Conservation (phyloP, 352 stramenopile species). For the Pythium diclinum region DNA sequence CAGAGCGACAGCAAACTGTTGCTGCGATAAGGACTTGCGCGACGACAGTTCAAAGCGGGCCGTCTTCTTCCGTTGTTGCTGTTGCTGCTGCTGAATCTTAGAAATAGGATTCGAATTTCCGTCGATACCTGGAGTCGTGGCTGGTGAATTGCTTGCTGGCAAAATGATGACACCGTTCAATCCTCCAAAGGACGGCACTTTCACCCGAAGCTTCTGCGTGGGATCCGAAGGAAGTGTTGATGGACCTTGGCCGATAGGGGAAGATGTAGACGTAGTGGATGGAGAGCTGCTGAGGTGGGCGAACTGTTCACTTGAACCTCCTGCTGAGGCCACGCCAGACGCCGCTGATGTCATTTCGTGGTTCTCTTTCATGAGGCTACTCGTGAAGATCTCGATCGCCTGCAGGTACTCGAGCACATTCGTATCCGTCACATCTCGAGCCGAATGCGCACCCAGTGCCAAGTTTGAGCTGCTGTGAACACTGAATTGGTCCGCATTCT, state of each 20-base stretch:
- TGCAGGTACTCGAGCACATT: conserved; percentile 80
- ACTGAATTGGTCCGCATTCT: conserved; percentile 37
- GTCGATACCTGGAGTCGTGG: conserved; percentile 9
- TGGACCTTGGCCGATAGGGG: conserved; percentile 47
- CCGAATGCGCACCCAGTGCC: conserved; percentile 30
- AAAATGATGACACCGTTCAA: conserved; percentile 58
- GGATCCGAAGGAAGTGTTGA: conserved; percentile 51
- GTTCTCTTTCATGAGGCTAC: conserved; percentile 49
- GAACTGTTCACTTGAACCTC: neutral
- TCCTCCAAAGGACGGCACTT: conserved; percentile 54
- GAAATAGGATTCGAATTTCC: neutral
- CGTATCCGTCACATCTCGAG: conserved; percentile 47
- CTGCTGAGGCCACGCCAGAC: neutral
- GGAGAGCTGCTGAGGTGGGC: neutral
- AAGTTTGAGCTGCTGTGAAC: conserved; percentile 25
- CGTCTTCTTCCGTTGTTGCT: conserved; percentile 34
- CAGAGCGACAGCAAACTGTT: conserved; percentile 40
- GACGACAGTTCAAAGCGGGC: conserved; percentile 37
- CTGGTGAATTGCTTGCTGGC: conserved; percentile 23
- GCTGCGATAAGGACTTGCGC: conserved; percentile 40
- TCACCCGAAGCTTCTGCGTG: conserved; percentile 50
- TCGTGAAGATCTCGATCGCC: conserved; percentile 70
- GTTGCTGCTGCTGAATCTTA: conserved; percentile 15
- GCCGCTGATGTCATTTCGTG: conserved; percentile 22
- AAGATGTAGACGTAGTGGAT: conserved; percentile 10